These are phyloP conservation scores for Mycena vitilis DNA, from an alignment of 768 basidiomycete species.

Conservation along the genomic window DNA sequence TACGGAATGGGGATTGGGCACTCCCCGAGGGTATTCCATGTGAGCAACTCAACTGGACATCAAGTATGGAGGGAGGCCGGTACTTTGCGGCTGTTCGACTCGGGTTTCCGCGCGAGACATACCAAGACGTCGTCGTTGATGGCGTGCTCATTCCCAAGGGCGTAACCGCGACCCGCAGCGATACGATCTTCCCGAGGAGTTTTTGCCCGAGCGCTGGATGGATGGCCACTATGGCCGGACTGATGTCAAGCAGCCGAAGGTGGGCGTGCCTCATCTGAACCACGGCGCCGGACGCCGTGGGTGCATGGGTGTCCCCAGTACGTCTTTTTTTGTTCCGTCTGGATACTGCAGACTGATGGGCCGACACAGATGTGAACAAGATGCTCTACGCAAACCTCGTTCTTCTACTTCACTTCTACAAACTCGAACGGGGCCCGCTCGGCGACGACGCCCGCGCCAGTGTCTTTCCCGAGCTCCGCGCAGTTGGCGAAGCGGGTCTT, in stretches of 20 bases:
- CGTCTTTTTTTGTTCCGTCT: too few species aligned
- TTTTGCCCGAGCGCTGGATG: conserved; percentile 29
- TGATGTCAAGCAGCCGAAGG: conserved; percentile 26
- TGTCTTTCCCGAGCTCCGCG: conserved; percentile 22
- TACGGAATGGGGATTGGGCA: background rate
- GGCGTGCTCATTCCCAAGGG: conserved; percentile 24
- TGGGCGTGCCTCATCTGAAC: conserved; percentile 26
- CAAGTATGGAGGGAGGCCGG: conserved; percentile 23
- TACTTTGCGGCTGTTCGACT: conserved; percentile 26
- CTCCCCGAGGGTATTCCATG: conserved; percentile 1
- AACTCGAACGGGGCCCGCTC: conserved; percentile 22
- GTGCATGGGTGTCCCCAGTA: conserved; percentile 32
- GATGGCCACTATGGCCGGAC: conserved; percentile 29
- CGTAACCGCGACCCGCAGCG: conserved; percentile 29
- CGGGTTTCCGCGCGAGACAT: conserved; percentile 27
- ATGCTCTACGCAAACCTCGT: conserved; percentile 20
- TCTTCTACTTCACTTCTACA: conserved; percentile 28
- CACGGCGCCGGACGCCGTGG: conserved; percentile 26
- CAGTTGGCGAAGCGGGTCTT: conserved; percentile 22
- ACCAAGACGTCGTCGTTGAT: conserved; percentile 25
- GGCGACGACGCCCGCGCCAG: conserved; percentile 1
- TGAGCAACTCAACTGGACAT: conserved; percentile 12
- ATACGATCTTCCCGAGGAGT: conserved; percentile 26
- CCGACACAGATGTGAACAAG: conserved; percentile 14
- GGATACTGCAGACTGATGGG: background rate